Percentiles rank a stretch among this genome's conserved stretches.
Conservation (phyloP, 2,329 filamentous ascomycete species). For the Beauveria brongniartii region DNA sequence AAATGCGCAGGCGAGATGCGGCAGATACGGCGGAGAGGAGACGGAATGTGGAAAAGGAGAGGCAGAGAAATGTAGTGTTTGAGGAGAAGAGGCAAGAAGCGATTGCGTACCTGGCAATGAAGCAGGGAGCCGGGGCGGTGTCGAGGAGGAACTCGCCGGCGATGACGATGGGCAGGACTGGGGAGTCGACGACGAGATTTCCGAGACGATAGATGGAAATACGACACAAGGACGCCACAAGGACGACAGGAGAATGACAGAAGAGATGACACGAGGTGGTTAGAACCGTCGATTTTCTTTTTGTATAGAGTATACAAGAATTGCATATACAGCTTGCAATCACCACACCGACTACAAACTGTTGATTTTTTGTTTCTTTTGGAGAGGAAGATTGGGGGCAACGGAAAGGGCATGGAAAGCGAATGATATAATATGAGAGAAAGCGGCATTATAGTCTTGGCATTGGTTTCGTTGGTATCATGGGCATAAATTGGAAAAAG, state of each 20-base stretch:
- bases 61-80: constrained; percentile 41
- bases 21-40: constrained; percentile 36
- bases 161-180: constrained; percentile 10
- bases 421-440: too few relatives aligned
- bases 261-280: too few relatives aligned
- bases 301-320: not conserved
- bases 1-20: constrained; percentile 34
- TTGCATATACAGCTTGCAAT: not conserved
- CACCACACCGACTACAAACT: not conserved
- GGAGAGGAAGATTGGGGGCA: not conserved
- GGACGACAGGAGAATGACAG: too few relatives aligned
- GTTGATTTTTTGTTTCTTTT: not conserved
- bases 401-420: not conserved
- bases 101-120: constrained; percentile 29
- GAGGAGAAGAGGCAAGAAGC: constrained; percentile 41
- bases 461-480: too few relatives aligned
- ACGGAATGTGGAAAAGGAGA: constrained; percentile 35
- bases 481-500: too few relatives aligned
- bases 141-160: constrained; percentile 24
- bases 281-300: not conserved
- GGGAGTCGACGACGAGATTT: not conserved
- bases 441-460: too few relatives aligned
- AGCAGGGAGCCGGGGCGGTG: constrained; percentile 12
- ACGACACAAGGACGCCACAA: too few relatives aligned
- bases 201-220: not conserved